Evolutionary conservation across 441 rosid species (phyloP).

Genomic region (Geranium incanum): DNA sequence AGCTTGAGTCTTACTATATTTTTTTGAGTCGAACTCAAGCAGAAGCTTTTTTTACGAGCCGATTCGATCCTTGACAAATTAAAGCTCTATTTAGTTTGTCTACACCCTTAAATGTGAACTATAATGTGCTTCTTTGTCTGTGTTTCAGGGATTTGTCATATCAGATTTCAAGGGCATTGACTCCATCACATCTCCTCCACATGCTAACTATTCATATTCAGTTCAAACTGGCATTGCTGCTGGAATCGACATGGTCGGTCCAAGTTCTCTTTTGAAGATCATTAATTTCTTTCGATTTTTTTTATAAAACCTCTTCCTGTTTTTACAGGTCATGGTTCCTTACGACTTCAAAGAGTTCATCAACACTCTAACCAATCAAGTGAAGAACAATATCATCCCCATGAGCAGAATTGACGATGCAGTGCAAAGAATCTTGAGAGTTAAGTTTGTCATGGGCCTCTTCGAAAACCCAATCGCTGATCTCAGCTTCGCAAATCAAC

Average conservation of each 20-base stretch:
- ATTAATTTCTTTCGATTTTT: not conserved
- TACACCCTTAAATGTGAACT: not conserved
- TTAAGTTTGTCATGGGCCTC: constrained; percentile 52
- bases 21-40: too few species aligned
- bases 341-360: constrained; percentile 41
- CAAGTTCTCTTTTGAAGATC: not conserved
- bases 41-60: too few species aligned
- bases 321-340: constrained; percentile 51
- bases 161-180: constrained; percentile 74
- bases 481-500: constrained; percentile 33
- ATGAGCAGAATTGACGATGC: constrained; percentile 60
- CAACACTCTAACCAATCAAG: constrained; percentile 31
- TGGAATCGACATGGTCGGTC: constrained; percentile 64
- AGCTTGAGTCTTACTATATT: too few species aligned
- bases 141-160: constrained; percentile 60
- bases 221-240: constrained; percentile 55
- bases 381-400: constrained; percentile 37
- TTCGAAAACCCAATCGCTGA: constrained; percentile 57
- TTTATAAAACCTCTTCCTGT: not conserved
- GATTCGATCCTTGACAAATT: too few species aligned
- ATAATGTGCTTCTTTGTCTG: too few species aligned
- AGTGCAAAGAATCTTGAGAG: constrained; percentile 48
- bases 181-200: constrained; percentile 48
- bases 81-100: too few species aligned
- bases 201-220: constrained; percentile 51